Base-by-base conservation (phyloP, 2,329 filamentous ascomycete genomes). In the Penicillium sclerotigenum region DNA sequence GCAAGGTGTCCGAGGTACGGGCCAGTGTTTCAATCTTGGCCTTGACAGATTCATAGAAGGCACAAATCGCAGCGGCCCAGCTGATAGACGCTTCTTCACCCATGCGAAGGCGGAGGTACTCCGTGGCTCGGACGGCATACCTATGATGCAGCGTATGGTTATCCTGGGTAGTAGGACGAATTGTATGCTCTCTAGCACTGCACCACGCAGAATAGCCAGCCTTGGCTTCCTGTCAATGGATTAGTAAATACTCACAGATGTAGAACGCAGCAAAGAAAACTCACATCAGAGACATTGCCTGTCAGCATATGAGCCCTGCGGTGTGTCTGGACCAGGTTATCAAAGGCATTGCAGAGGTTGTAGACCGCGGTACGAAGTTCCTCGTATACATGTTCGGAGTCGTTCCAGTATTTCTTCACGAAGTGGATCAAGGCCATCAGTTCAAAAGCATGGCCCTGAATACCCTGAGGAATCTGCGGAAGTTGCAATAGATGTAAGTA, bases 341-440 rank as follows among this genome's bases (percentile, higher is more conserved):
- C 29, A 8, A 47, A 47, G 1, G 43, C 20, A 24, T 2, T 5
- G 13, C 29, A 22, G 11, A 33, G 28, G 18, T 7, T 8, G 11
- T 1, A 2, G 4, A 33, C 2, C 4, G 13, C 18, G 18, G 2
- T 2, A 9, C 4, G 1, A 33, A 29, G n/a, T 9, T 14, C 6
- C n/a, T 14, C n/a, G 4, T 0, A 0, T 11, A 20, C 10, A 6
- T 22, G 3, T 5, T 1, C 4, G 7, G 4, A 6, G 16, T 3
- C 22, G 1, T 2, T 7, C 14, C 40, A 41, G 22, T 11, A 26
- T 41, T 16, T n/a, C n/a, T 26, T 2, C 22, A 10, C 22, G 22
- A n/a, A 41, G 3, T n/a, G 2, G 5, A 41, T 10, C 22, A 41
- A 41, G 14, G 22, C 38, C 38, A 41, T 41, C 13, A n/a, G 8